phyloP scores from a whole-genome alignment of 2,329 filamentous ascomycete species.

The Trichophyton mentagrophytes region DNA sequence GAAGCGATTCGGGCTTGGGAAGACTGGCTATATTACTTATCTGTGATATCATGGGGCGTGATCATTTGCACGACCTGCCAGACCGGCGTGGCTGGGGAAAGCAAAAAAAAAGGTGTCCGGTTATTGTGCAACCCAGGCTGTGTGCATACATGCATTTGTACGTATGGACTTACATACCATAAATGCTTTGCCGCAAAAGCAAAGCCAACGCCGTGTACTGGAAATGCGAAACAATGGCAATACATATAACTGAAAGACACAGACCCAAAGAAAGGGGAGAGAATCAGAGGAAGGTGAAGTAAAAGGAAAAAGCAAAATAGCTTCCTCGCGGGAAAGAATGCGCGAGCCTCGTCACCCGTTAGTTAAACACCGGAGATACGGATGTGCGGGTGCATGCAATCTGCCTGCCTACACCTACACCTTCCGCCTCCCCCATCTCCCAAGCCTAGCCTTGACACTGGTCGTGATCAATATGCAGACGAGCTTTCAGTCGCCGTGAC shows the following conservation, averaged over 20 bases:
- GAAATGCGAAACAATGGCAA: background rate
- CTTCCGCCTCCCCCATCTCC: background rate
- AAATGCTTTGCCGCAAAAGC: background rate
- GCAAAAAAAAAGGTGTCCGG: background rate
- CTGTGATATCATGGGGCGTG: constrained; percentile 1
- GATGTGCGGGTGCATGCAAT: background rate
- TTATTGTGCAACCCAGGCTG: background rate
- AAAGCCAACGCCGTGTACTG: background rate
- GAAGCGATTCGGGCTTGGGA: background rate
- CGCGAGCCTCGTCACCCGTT: constrained; percentile 1
- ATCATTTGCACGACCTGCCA: constrained; percentile 1
- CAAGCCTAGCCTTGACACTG: background rate
- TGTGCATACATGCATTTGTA: background rate
- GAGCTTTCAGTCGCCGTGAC: background rate
- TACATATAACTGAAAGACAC: too few species aligned
- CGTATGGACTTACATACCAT: too few species aligned
- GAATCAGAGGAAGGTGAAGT: background rate
- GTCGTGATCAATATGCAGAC: background rate
- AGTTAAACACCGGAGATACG: background rate
- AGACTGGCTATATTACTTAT: background rate
- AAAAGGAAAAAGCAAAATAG: background rate
- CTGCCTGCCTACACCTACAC: background rate
- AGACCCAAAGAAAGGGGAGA: too few species aligned
- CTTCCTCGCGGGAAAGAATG: background rate
- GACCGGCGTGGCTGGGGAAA: background rate